Conservation (phyloP, 2,329 filamentous ascomycete genomes). For the Beauveria asiatica region DNA sequence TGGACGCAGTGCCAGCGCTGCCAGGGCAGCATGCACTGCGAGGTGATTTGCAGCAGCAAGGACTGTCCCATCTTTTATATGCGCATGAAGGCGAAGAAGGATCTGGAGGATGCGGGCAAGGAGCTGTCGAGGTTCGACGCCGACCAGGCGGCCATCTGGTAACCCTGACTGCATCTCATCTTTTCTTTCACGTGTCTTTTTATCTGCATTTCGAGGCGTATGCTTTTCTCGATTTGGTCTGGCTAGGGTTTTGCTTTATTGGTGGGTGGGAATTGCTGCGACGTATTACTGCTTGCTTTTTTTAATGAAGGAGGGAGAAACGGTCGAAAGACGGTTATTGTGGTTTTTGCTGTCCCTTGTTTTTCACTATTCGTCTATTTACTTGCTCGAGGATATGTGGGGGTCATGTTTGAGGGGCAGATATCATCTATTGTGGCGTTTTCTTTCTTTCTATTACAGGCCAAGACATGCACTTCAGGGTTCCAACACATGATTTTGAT, state of each 20-base stretch:
- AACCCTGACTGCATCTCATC: constrained; percentile 1
- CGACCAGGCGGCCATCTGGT: constrained; percentile 63
- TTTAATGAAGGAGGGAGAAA: constrained; percentile 7
- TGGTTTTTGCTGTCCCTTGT: neutral
- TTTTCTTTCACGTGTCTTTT: neutral
- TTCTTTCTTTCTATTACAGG: neutral
- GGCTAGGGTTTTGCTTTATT: neutral
- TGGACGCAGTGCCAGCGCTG: constrained; percentile 99
- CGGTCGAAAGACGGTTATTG: neutral
- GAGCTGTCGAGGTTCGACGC: constrained; percentile 85
- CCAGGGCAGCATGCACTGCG: constrained; percentile 95
- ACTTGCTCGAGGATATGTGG: neutral
- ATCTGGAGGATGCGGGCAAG: constrained; percentile 88
- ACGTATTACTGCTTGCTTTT: constrained; percentile 1
- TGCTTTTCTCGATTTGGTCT: neutral
- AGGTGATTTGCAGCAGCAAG: constrained; percentile 92
- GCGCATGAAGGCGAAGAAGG: constrained; percentile 99
- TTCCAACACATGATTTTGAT: neutral
- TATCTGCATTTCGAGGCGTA: neutral
- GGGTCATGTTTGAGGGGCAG: neutral
- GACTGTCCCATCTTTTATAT: constrained; percentile 99
- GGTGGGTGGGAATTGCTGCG: neutral
- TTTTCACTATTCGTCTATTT: neutral
- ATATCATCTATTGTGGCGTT: constrained; percentile 10
- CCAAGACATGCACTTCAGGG: neutral